Percentiles rank a stretch among this genome's conserved stretches.
Conservation (phyloP, 257 asterid species). For the Capsicum baccatum region DNA sequence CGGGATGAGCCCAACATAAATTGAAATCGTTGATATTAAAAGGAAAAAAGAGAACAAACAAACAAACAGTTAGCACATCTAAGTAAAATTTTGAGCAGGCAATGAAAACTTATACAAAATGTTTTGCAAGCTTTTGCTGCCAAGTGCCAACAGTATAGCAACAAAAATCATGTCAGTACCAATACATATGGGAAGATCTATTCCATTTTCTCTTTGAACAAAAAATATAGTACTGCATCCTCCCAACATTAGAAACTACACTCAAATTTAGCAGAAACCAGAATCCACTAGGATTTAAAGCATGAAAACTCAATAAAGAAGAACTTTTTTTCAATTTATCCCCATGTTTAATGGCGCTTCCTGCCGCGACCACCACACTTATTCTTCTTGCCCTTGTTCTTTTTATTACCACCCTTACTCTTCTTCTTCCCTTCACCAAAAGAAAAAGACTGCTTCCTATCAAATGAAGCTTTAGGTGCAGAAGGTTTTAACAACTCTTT, state of each 20-base stretch:
- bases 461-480: constrained; percentile 43
- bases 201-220: background rate
- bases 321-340: background rate
- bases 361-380: constrained; percentile 55
- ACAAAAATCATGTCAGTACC: no score
- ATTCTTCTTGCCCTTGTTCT: constrained; percentile 57
- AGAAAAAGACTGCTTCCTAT: constrained; percentile 28
- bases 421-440: constrained; percentile 58
- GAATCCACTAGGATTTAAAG: background rate
- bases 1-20: constrained; percentile 66
- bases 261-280: background rate
- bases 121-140: no score
- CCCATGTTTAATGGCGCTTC: constrained; percentile 49
- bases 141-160: no score
- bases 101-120: no score
- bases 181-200: background rate
- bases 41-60: no score
- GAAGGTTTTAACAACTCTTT: constrained; percentile 59
- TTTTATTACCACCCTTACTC: constrained; percentile 56
- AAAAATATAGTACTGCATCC: background rate
- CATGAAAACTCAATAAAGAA: background rate
- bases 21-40: no score
- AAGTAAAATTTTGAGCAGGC: no score
- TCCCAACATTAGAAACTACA: background rate
- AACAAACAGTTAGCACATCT: no score